Conservation (phyloP, 768 basidiomycete genomes). For the Scleroderma bovista region DNA sequence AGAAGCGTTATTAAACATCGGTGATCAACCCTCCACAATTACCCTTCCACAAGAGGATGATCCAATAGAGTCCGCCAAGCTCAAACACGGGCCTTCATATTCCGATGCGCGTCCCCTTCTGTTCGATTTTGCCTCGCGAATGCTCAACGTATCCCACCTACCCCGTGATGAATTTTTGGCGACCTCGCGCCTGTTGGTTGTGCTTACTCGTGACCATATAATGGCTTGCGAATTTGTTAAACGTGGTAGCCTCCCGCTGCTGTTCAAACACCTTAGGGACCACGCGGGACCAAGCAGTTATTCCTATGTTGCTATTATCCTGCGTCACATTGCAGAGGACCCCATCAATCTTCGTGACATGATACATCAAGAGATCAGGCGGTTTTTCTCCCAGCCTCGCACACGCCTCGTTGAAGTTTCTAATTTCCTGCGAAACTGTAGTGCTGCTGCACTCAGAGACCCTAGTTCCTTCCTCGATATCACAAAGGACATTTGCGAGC, state of each 20-base stretch:
- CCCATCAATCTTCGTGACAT: constrained; percentile 51
- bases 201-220: constrained; percentile 70
- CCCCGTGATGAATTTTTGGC: constrained; percentile 81
- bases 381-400: constrained; percentile 72
- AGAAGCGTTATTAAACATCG: constrained; percentile 73
- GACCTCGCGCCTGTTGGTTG: constrained; percentile 73
- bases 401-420: constrained; percentile 62
- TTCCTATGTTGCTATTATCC: constrained; percentile 77
- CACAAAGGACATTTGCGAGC: constrained; percentile 63
- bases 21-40: constrained; percentile 65
- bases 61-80: constrained; percentile 43
- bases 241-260: constrained; percentile 51
- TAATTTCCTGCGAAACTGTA: constrained; percentile 71
- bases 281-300: constrained; percentile 62
- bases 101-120: constrained; percentile 56
- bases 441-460: constrained; percentile 77
- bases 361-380: constrained; percentile 80
- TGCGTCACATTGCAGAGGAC: constrained; percentile 92
- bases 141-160: constrained; percentile 59
- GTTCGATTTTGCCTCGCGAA: constrained; percentile 70
- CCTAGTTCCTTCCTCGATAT: constrained; percentile 69
- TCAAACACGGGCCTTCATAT: constrained; percentile 57
- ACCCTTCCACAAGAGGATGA: constrained; percentile 69
- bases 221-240: constrained; percentile 65
- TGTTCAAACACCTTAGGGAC: constrained; percentile 65